phyloP scores from a whole-genome alignment of 75 land plant species.

The Cupressus sempervirens region DNA sequence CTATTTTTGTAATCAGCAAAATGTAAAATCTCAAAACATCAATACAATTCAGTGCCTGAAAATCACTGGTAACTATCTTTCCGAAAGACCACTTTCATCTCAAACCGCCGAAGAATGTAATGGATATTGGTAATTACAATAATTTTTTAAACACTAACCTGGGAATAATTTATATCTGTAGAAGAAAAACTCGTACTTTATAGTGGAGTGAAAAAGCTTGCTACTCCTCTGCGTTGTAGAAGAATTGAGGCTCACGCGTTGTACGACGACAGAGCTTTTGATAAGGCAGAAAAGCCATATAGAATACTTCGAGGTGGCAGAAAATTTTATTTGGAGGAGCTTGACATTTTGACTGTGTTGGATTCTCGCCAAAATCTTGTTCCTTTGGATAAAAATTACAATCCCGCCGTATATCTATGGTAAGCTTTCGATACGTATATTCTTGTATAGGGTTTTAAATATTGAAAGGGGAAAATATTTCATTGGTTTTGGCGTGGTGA shows the following conservation, averaged over 20 bases:
- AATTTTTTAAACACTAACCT: neutral
- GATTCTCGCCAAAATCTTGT: constrained; percentile 63
- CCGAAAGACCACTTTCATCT: neutral
- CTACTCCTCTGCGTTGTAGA: neutral
- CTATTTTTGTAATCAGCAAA: neutral
- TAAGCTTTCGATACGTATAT: constrained; percentile 14
- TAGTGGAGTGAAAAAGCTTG: neutral
- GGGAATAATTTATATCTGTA: neutral
- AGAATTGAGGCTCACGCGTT: neutral
- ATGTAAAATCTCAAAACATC: neutral
- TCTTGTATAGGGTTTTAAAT: neutral
- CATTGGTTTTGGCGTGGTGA: neutral
- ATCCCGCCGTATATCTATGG: constrained; percentile 84
- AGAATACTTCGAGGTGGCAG: constrained; percentile 39
- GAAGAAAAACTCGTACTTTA: neutral
- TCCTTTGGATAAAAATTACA: constrained; percentile 61
- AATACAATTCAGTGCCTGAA: neutral
- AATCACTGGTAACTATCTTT: neutral
- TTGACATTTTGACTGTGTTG: constrained; percentile 63
- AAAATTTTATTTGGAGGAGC: constrained; percentile 62
- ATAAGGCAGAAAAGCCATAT: constrained; percentile 58
- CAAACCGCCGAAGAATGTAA: neutral
- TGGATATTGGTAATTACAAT: neutral
- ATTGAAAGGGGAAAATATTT: neutral
- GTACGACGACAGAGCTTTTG: neutral